Conservation (phyloP, 306 rosid genomes). For the Castanea sativa region DNA sequence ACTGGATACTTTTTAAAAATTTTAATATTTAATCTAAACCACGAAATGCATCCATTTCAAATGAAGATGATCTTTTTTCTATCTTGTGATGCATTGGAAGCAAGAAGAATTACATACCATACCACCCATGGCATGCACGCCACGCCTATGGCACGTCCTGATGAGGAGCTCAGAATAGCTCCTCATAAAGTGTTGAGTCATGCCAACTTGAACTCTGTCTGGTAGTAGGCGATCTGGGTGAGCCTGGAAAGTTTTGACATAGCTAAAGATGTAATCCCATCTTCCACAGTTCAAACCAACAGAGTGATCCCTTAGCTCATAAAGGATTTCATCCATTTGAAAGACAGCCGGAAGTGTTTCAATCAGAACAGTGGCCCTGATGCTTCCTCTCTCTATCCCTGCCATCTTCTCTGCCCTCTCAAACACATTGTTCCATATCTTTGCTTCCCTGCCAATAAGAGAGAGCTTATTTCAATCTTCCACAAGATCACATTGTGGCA, state of each 20-base stretch:
- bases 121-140: conserved; percentile 95
- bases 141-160: conserved; percentile 80
- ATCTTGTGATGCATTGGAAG: too few species aligned
- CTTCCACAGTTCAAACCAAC: conserved; percentile 89
- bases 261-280: conserved; percentile 97
- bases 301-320: conserved; percentile 87
- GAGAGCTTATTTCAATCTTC: neutral
- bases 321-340: conserved; percentile 89
- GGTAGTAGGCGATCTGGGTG: conserved; percentile 81
- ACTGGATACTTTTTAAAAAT: too few species aligned
- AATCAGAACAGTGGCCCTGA: conserved; percentile 80
- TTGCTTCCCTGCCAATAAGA: conserved; percentile 69
- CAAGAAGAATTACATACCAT: conserved; percentile 46
- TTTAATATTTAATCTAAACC: neutral
- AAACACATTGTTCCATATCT: conserved; percentile 84
- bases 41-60: neutral
- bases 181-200: conserved; percentile 91
- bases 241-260: conserved; percentile 86
- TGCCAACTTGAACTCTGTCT: conserved; percentile 78
- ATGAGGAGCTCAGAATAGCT: conserved; percentile 86
- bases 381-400: conserved; percentile 83
- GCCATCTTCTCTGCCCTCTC: conserved; percentile 77
- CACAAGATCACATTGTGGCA: neutral
- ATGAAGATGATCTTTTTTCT: neutral
- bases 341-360: conserved; percentile 93